Evolutionary conservation across 169 alveolate species (phyloP).

Genomic region (Theileria parva): DNA sequence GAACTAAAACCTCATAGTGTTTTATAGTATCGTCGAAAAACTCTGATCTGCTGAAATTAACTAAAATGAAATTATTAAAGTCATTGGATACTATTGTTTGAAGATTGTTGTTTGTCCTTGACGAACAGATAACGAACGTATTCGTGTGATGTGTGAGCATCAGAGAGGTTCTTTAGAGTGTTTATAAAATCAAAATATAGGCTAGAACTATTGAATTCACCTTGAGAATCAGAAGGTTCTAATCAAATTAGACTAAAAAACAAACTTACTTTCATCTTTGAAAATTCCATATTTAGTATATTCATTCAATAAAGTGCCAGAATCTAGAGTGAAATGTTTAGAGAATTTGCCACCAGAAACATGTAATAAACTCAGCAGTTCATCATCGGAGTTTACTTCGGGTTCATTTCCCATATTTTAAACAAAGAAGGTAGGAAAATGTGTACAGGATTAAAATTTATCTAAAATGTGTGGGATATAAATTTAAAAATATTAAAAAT

Average conservation of each 20-base stretch:
- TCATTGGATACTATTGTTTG: not conserved
- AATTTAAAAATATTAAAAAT: too few relatives aligned
- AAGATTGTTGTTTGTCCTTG: not conserved
- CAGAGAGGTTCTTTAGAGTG: conserved; percentile 26
- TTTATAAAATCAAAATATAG: not conserved
- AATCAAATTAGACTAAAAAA: not conserved
- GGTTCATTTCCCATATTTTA: not conserved
- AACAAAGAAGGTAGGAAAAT: not conserved
- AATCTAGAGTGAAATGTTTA: not conserved
- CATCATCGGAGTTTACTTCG: conserved; percentile 8
- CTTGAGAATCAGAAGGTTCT: not conserved
- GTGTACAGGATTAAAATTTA: too few relatives aligned
- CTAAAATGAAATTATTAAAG: not conserved
- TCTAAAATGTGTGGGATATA: too few relatives aligned
- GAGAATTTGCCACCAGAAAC: not conserved
- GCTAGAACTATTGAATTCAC: not conserved
- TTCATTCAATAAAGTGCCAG: conserved; percentile 8
- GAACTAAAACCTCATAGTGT: conserved; percentile 35
- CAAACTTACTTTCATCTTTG: conserved; percentile 5
- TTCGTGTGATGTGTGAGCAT: conserved; percentile 9
- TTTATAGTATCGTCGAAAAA: conserved; percentile 7
- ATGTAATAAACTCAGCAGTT: not conserved
- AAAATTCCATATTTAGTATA: conserved; percentile 29
- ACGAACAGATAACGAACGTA: conserved; percentile 3
- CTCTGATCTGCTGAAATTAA: conserved; percentile 40